phyloP scores from a whole-genome alignment of 2,329 filamentous ascomycete genomes.

The Aschersonia sp. region DNA sequence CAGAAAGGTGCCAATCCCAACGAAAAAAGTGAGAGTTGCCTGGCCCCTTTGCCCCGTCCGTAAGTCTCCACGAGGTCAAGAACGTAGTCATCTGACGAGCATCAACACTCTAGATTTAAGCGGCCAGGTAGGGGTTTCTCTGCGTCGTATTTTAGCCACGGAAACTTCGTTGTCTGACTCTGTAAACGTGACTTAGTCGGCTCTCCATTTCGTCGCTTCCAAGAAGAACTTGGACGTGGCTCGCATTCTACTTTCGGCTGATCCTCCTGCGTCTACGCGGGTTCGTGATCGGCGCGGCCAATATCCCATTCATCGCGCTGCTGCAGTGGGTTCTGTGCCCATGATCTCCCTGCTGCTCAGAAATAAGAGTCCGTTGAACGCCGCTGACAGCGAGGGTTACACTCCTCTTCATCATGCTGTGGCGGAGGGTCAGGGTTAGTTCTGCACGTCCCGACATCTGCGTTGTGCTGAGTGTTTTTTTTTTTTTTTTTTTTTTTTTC shows the following conservation, averaged over 20 bases:
- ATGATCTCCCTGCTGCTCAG: slow-evolving; percentile 71
- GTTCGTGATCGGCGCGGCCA: slow-evolving; percentile 81
- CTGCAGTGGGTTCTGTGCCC: slow-evolving; percentile 77
- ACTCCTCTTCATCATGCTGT: slow-evolving; percentile 84
- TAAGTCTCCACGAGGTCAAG: too few species aligned
- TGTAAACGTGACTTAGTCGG: slow-evolving; percentile 42
- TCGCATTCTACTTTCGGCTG: slow-evolving; percentile 55
- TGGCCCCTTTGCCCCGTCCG: too few species aligned
- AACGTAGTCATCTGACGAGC: too few species aligned
- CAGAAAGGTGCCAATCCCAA: slow-evolving; percentile 58
- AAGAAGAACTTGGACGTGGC: slow-evolving; percentile 79
- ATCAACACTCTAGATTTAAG: slow-evolving; percentile 21
- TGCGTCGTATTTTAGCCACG: too few species aligned
- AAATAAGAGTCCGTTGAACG: slow-evolving; percentile 67
- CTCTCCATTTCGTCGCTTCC: slow-evolving; percentile 80
- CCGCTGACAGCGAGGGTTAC: slow-evolving; percentile 67
- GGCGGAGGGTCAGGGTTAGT: slow-evolving; percentile 55
- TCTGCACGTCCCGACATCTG: neutral
- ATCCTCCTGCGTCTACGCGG: slow-evolving; percentile 57
- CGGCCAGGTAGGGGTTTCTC: slow-evolving; percentile 37
- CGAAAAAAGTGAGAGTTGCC: slow-evolving; percentile 43
- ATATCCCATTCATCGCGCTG: slow-evolving; percentile 79
- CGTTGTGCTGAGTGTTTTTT: neutral
- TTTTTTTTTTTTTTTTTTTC: neutral
- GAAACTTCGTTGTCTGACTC: too few species aligned